phyloP scores from a whole-genome alignment of 192 early-diverging fungal species.

The Linnemannia exigua region DNA sequence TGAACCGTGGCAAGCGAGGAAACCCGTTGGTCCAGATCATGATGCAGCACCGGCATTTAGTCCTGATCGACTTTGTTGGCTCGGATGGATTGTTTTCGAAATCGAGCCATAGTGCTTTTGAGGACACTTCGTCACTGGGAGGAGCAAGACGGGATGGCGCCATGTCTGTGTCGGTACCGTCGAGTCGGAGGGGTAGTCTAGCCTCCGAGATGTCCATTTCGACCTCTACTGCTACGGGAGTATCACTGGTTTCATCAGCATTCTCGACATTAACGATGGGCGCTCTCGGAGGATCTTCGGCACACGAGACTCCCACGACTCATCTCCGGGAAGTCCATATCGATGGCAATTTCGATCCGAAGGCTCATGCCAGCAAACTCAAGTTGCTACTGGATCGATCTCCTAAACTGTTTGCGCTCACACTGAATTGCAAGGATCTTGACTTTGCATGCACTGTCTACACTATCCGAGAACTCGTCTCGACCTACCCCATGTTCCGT shows the following conservation, averaged over 20 bases:
- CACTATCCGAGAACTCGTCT: constrained; percentile 12
- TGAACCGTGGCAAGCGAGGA: constrained; percentile 13
- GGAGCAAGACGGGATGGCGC: not conserved
- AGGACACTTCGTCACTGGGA: not conserved
- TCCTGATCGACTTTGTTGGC: constrained; percentile 14
- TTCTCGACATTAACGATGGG: not conserved
- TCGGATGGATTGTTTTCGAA: constrained; percentile 17
- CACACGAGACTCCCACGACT: not conserved
- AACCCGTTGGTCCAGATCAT: constrained; percentile 15
- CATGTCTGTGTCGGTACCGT: not conserved
- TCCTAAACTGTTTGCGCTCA: constrained; percentile 1
- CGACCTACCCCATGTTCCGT: not conserved
- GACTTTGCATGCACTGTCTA: constrained; percentile 16
- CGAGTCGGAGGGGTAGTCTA: not conserved
- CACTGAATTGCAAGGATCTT: constrained; percentile 13
- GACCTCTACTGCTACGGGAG: not conserved
- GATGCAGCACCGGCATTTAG: constrained; percentile 21
- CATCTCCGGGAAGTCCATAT: constrained; percentile 20
- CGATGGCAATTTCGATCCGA: constrained; percentile 17
- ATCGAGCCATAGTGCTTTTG: not conserved
- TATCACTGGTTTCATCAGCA: not conserved
- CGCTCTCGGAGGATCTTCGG: not conserved
- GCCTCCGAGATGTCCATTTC: not conserved
- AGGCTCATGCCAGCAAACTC: constrained; percentile 10
- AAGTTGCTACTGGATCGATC: constrained; percentile 8